Conservation (phyloP, 2,329 filamentous ascomycete species). For the Colletotrichum sojae region DNA sequence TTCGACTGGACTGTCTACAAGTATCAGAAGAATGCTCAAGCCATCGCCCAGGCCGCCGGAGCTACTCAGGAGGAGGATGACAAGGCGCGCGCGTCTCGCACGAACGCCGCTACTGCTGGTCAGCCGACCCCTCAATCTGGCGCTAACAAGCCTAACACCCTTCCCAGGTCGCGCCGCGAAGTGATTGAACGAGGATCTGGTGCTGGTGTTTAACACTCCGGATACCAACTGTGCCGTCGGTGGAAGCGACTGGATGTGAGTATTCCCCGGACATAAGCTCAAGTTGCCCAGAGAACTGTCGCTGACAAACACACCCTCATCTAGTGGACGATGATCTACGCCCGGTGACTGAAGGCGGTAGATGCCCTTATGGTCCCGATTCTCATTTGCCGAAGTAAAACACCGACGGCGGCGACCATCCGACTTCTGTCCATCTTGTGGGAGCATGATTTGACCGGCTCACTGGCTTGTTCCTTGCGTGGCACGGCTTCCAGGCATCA, state of each 20-base stretch:
- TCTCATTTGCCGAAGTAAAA: slow-evolving; percentile 61
- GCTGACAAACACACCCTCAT: slow-evolving; percentile 84
- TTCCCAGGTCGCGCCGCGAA: slow-evolving; percentile 86
- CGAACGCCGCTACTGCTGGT: slow-evolving; percentile 75
- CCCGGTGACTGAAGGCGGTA: slow-evolving; percentile 82
- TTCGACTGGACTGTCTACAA: slow-evolving; percentile 99
- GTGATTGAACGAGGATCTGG: slow-evolving; percentile 79
- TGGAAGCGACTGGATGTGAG: slow-evolving; percentile 96
- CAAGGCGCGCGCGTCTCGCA: slow-evolving; percentile 78
- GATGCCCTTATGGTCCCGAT: slow-evolving; percentile 58
- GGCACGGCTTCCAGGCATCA: slow-evolving; percentile 38
- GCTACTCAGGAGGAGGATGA: slow-evolving; percentile 77
- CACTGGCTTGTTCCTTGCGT: slow-evolving; percentile 34
- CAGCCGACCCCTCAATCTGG: slow-evolving; percentile 71
- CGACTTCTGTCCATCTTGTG: slow-evolving; percentile 42
- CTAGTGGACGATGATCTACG: slow-evolving; percentile 85
- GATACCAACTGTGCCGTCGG: slow-evolving; percentile 82
- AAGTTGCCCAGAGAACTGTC: slow-evolving; percentile 76
- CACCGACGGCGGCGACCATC: slow-evolving; percentile 41
- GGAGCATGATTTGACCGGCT: slow-evolving; percentile 42
- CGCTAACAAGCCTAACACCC: slow-evolving; percentile 78
- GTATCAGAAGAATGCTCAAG: slow-evolving; percentile 98
- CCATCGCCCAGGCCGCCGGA: slow-evolving; percentile 84
- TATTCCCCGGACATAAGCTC: slow-evolving; percentile 58
- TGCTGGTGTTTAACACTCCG: slow-evolving; percentile 73